Base-by-base conservation (phyloP, 768 basidiomycete species). In the Neoboletus subvelutipes region DNA sequence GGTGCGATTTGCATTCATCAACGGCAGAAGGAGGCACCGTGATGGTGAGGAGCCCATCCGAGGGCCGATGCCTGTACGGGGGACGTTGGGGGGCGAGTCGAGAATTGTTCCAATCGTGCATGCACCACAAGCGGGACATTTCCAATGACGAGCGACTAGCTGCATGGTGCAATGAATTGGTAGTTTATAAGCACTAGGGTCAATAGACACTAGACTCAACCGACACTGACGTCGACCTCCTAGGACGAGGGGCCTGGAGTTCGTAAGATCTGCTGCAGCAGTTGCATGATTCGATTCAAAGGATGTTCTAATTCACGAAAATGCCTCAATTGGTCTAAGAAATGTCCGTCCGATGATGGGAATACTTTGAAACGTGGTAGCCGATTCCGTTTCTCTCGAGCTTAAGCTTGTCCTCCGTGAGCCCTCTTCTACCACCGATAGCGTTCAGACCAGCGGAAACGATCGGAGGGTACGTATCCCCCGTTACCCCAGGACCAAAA, bases 401-500 rank as follows among this genome's bases (percentile, higher is more conserved):
- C 37, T 66, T 73, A 13, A 78, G 67, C 22, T 50, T 56, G 24
- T 65, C 57, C 2, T 55, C 59, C 39, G 29, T 11, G 28, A 22
- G 36, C 43, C 68, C n/a, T 52, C 65, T 56, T 56, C 68, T 57
- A 26, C 57, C 40, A 4, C 37, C 17, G 10, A n/a, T 20, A n/a
- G 70, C 67, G 22, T 74, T 69, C 24, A 69, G 69, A 34, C 54
- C 49, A 42, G 54, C 31, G 54, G 65, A 28, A 40, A 59, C 8
- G 33, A 77, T 45, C n/a, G 60, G 57, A 45, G 81, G 79, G 59
- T 88, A 90, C 10, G 87, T 87, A 46, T 77, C 75, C 33, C 71
- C 67, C 2, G 72, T 77, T 15, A 86, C 80, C 11, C 80, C 83
- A 9, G 84, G 83, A 9, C 89, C 89, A 63, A 94, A 92, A 70